These are phyloP conservation scores for Auriculariales sp. DNA, from an alignment of 768 basidiomycete genomes.

Conservation along the genomic window DNA sequence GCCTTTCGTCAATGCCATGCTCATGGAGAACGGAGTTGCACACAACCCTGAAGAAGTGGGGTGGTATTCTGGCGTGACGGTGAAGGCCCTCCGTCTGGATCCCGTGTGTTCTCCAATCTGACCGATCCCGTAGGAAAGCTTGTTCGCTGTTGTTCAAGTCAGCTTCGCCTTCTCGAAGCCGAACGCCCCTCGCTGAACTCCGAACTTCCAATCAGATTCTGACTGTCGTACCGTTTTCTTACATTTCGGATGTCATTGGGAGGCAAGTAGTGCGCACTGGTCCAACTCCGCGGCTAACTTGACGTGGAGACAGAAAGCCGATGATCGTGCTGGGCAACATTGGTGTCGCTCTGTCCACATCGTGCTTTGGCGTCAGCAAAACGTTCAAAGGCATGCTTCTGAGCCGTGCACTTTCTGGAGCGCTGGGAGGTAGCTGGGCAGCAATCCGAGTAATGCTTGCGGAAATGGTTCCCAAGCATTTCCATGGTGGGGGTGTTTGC, in stretches of 20 bases:
- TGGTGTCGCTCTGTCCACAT: neutral
- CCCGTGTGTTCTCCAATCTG: conserved; percentile 2
- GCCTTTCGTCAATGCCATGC: conserved; percentile 5
- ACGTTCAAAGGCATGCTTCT: neutral
- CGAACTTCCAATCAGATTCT: neutral
- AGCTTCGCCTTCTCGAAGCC: neutral
- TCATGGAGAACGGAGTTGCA: conserved; percentile 10
- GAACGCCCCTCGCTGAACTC: neutral
- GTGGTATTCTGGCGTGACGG: conserved; percentile 10
- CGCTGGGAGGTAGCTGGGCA: neutral
- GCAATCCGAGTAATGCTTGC: neutral
- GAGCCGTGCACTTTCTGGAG: neutral
- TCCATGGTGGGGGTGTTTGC: neutral
- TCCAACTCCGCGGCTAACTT: neutral
- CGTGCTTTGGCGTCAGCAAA: neutral
- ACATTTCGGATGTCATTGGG: neutral
- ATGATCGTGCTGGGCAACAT: neutral
- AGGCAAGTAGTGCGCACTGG: neutral
- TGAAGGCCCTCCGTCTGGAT: neutral
- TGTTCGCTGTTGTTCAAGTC: neutral
- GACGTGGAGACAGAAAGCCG: neutral
- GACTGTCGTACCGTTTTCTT: neutral
- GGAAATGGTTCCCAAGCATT: neutral
- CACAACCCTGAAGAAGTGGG: conserved; percentile 11
- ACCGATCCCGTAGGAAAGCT: conserved; percentile 5